Percentiles rank a stretch among this genome's conserved stretches.
Conservation (phyloP, 2,329 filamentous ascomycete genomes). For the Arachnopeziza araneosa region DNA sequence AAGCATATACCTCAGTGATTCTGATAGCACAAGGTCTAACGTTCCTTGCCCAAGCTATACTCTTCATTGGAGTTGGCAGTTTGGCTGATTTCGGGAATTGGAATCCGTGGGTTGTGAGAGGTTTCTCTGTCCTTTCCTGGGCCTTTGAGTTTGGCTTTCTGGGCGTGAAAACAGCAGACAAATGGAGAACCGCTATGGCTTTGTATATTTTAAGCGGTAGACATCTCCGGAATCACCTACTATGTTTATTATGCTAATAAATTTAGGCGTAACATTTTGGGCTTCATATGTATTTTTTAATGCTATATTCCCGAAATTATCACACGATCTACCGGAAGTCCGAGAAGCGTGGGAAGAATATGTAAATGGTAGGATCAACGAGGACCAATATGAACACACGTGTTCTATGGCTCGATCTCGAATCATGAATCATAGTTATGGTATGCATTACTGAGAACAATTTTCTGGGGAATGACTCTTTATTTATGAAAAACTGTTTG, state of each 20-base stretch:
- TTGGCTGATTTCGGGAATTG: slow-evolving; percentile 29
- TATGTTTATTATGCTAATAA: neutral
- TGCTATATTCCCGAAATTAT: slow-evolving; percentile 29
- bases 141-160: slow-evolving; percentile 30
- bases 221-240: slow-evolving; percentile 1
- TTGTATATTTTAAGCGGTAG: slow-evolving; percentile 29
- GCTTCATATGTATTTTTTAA: slow-evolving; percentile 31
- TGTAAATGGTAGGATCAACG: slow-evolving; percentile 19
- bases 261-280: slow-evolving; percentile 27
- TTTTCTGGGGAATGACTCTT: neutral
- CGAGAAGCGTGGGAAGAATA: slow-evolving; percentile 20
- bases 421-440: slow-evolving; percentile 30
- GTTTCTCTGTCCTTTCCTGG: slow-evolving; percentile 26
- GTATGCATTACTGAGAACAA: neutral
- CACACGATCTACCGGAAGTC: slow-evolving; percentile 27
- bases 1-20: slow-evolving; percentile 26
- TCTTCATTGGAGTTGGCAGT: slow-evolving; percentile 27
- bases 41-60: slow-evolving; percentile 24
- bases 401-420: slow-evolving; percentile 27
- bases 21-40: slow-evolving; percentile 27
- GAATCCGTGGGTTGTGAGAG: slow-evolving; percentile 30
- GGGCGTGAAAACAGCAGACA: slow-evolving; percentile 19
- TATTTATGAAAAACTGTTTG: too few species aligned
- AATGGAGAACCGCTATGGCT: slow-evolving; percentile 29
- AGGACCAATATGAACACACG: slow-evolving; percentile 23